Evolutionary conservation across 2,329 filamentous ascomycete genomes (phyloP).

Genomic region (Pseudocercospora crystallina): DNA sequence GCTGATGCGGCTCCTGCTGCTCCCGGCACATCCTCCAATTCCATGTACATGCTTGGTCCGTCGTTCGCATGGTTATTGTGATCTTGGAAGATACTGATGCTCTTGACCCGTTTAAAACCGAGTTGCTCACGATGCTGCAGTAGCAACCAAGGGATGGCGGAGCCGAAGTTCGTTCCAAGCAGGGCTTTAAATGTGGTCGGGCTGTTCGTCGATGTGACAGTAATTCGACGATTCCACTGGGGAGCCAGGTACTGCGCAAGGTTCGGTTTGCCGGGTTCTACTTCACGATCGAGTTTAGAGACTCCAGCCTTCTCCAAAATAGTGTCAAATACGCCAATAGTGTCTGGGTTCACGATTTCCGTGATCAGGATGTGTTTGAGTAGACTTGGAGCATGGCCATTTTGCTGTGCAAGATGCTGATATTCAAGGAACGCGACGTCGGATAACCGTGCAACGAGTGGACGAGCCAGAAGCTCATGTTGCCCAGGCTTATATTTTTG

Average conservation of each 20-base stretch:
- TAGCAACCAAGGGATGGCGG: neutral
- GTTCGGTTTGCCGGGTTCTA: no score
- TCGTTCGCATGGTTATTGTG: neutral
- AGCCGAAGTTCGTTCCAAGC: neutral
- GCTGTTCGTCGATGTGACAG: no score
- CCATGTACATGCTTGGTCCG: neutral
- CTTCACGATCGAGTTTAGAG: no score
- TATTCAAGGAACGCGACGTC: conserved; percentile 1
- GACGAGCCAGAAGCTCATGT: neutral
- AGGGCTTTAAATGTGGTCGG: neutral
- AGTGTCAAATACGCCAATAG: neutral
- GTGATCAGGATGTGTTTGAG: neutral
- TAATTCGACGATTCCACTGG: no score
- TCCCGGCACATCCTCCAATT: neutral
- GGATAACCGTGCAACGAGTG: neutral
- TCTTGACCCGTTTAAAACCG: neutral
- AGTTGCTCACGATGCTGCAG: neutral
- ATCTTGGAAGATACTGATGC: neutral
- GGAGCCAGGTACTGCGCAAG: no score
- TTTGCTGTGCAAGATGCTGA: neutral
- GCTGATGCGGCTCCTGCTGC: neutral
- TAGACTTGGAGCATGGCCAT: neutral
- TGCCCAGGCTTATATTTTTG: no score
- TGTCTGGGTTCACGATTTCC: neutral
- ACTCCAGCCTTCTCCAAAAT: no score